Evolutionary conservation across 1,284 basidiomycete species (phyloP), one percentile per base, ranked within the genome.

Genomic region (Cryptococcus sp.): DNA sequence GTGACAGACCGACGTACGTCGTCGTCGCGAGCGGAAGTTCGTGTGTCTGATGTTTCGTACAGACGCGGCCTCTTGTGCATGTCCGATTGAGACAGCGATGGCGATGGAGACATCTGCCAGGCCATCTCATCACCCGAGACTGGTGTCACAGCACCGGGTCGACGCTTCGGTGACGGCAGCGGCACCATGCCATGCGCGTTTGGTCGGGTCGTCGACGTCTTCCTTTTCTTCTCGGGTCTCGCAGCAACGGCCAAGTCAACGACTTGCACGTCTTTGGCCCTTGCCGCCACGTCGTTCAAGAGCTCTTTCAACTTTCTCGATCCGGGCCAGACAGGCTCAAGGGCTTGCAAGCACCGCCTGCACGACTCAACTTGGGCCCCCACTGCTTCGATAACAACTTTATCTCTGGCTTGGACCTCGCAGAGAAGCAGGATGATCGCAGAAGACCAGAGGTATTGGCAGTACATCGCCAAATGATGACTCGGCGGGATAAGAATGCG

Each of bases 251-350:
- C 52, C 30, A 35, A 35, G 1, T 62, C 58, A 3, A 53, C 58
- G 0, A 54, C 62, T 13, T 69, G 60, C 0, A 76, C 71, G 46
- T 75, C 72, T 55, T 77, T 79, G 2, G 76, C 72, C 10, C 73
- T 65, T 19, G 55, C 57, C 52, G 77, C 73, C 38, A 78, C 73
- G 25, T 79, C 76, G 53, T 64, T 66, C 35, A 80, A 58, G 48
- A 80, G 62, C 51, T 79, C 76, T 50, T 87, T 90, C 80, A 91
- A 89, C 78, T 93, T 92, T 47, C 85, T 83, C 57, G 89, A 89
- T 20, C 91, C 91, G 19, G 91, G 91, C 91, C 91, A 93, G 52
- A 86, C 84, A 1, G 89, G 89, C 77, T 92, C 91, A 84, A 91
- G 89, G 4, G 86, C 85, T 69, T 87, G 86, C 54, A 93, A 80